Conservation (phyloP, 106 monocot genomes). For the Dendrobium catenatum region DNA sequence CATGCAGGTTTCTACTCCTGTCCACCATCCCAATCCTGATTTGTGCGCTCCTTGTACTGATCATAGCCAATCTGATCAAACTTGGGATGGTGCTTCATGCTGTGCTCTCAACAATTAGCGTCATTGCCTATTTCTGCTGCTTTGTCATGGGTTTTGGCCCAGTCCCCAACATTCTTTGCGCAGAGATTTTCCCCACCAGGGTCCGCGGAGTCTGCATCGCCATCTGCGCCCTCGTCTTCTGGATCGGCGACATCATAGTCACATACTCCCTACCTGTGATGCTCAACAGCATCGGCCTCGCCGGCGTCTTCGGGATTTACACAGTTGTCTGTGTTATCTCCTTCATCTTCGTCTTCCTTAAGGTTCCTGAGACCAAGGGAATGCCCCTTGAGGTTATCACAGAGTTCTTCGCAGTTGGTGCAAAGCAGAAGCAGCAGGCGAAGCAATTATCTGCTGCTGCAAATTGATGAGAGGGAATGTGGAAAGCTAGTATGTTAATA, state of each 20-base stretch:
- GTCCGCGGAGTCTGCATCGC: conserved; percentile 44
- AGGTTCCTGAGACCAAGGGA: conserved; percentile 56
- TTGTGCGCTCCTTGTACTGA: conserved; percentile 22
- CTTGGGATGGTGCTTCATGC: conserved; percentile 24
- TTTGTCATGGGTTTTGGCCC: conserved; percentile 65
- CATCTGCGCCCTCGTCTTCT: conserved; percentile 36
- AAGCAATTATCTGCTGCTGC: not conserved
- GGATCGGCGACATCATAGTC: conserved; percentile 45
- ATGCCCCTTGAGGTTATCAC: conserved; percentile 52
- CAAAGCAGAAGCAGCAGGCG: conserved; percentile 17
- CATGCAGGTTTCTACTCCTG: conserved; percentile 38
- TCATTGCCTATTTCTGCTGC: conserved; percentile 47
- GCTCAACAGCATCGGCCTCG: conserved; percentile 39
- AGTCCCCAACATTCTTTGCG: conserved; percentile 48
- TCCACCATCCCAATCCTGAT: conserved; percentile 44
- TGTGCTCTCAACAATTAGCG: conserved; percentile 40
- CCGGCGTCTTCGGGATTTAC: conserved; percentile 42
- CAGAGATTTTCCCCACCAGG: conserved; percentile 53
- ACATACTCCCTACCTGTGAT: conserved; percentile 45
- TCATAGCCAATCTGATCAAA: conserved; percentile 27
- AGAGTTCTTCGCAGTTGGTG: conserved; percentile 37
- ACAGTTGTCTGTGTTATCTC: conserved; percentile 29
- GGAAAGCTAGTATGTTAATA: not conserved
- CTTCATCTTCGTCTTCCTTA: conserved; percentile 29
- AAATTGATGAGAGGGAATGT: not conserved